Evolutionary conservation across 495 filamentous ascomycete species (phyloP), one percentile per base, ranked within the genome.

Genomic region (Amniculicola lignicola): DNA sequence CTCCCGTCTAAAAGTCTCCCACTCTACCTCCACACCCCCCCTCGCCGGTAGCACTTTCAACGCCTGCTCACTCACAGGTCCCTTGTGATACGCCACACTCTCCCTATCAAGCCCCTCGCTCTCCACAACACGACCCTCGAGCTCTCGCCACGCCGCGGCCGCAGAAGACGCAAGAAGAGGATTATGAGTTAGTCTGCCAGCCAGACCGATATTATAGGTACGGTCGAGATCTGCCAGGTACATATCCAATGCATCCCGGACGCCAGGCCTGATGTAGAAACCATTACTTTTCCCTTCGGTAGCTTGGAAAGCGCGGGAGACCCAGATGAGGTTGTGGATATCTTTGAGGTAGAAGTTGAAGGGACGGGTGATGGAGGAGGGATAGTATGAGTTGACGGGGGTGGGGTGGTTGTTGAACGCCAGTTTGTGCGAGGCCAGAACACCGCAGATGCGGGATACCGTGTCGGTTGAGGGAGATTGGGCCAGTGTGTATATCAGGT

Each of bases 291-390:
- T 89, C 11, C 75, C 67, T 56, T 93, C 88, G 9, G 79, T 73
- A 1, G 69, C 71, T 36, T 82, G 82, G 27, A 96, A 82, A 0
- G 86, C 90, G 12, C 85, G 84, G 18, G 82, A 83, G 16, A 88
- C 80, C 89, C 90, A 94, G 12, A 95, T 61, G 39, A 88, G 79
- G 63, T 96, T 94, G 73, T 88, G 93, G 35, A 89, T 77, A 63
- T 96, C 90, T 86, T 93, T 93, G 25, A 95, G 77, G 63, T 85
- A 90, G 7, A 85, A 86, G 68, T 96, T 96, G 72, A 93, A 92
- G 18, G 79, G 74, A 36, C 81, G 77, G 46, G 90, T 80, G 61
- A 78, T 81, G 58, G 70, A 71, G 41, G 69, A 75, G 58, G 72
- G 79, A 74, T 40, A 79, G 62, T 22, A 72, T 7, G 64, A 31